phyloP scores from a whole-genome alignment of 2,329 filamentous ascomycete species.

The Kalaharituber pfeilii region DNA sequence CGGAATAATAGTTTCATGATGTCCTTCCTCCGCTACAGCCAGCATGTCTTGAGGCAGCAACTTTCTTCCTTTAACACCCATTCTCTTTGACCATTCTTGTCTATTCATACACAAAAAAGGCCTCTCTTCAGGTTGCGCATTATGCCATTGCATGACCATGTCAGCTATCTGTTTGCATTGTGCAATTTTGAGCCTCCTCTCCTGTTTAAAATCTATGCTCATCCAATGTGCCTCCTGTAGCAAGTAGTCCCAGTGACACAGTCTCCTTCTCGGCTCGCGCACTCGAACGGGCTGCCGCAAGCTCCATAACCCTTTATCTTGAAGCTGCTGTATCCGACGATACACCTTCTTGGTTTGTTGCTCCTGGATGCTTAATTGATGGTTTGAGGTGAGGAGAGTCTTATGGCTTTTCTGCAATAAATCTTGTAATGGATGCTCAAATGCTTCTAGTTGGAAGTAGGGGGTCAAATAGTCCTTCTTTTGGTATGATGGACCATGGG shows the following conservation, averaged over 20 bases:
- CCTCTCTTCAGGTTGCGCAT: constrained; percentile 41
- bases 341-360: constrained; percentile 75
- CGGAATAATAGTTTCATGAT: neutral
- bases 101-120: constrained; percentile 27
- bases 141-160: constrained; percentile 69
- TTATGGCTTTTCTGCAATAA: constrained; percentile 73
- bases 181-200: constrained; percentile 81
- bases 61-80: neutral
- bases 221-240: constrained; percentile 95
- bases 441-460: neutral
- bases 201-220: constrained; percentile 86
- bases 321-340: constrained; percentile 72
- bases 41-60: too few relatives aligned
- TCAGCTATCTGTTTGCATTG: constrained; percentile 63
- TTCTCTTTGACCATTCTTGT: neutral
- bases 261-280: constrained; percentile 58
- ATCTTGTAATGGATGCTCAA: constrained; percentile 35
- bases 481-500: neutral
- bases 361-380: constrained; percentile 67
- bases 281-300: constrained; percentile 73
- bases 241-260: constrained; percentile 69
- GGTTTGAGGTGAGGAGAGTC: constrained; percentile 70
- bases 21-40: too few relatives aligned
- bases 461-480: neutral
- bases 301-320: constrained; percentile 85